A percentile compares a stretch with the other conserved stretches of the same genome.
Conservation (phyloP, 2,329 filamentous ascomycete genomes). For the Colletotrichum magnum region DNA sequence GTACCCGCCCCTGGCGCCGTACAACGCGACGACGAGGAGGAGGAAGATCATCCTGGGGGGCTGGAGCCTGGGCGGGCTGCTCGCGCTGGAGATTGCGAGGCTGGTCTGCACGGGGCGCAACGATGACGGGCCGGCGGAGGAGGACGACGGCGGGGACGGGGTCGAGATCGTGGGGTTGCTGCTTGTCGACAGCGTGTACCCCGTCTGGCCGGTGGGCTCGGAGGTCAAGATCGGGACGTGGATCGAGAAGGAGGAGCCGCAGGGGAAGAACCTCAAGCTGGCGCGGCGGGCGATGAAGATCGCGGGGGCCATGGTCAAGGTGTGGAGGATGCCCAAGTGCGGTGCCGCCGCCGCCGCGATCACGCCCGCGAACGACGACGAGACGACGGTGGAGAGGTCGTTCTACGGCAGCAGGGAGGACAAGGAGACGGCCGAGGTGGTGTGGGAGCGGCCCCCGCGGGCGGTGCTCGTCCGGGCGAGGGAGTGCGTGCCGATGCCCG, state of each 20-base stretch:
- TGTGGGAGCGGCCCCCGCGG: slow-evolving; percentile 52
- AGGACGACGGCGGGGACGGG: slow-evolving; percentile 27
- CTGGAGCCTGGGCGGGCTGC: slow-evolving; percentile 68
- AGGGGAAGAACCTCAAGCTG: slow-evolving; percentile 52
- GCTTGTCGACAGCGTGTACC: slow-evolving; percentile 66
- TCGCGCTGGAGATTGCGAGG: slow-evolving; percentile 65
- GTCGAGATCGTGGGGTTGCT: slow-evolving; percentile 64
- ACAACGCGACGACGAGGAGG: slow-evolving; percentile 42
- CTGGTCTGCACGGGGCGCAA: slow-evolving; percentile 50
- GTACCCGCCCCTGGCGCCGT: slow-evolving; percentile 40
- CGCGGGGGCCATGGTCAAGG: slow-evolving; percentile 55
- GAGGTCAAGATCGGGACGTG: slow-evolving; percentile 32
- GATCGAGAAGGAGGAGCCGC: slow-evolving; percentile 46
- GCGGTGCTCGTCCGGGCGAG: slow-evolving; percentile 62
- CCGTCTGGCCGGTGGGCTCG: slow-evolving; percentile 43
- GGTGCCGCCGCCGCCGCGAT: not conserved
- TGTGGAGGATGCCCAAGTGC: slow-evolving; percentile 59
- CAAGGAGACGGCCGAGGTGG: slow-evolving; percentile 39
- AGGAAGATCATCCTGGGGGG: slow-evolving; percentile 66
- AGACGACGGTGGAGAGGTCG: not conserved
- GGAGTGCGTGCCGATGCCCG: slow-evolving; percentile 53
- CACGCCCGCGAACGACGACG: not conserved
- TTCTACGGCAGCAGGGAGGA: slow-evolving; percentile 26
- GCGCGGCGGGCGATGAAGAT: slow-evolving; percentile 58
- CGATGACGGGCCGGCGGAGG: slow-evolving; percentile 45